Percentiles rank a stretch among this genome's conserved stretches.
Conservation (phyloP, 2,329 filamentous ascomycete genomes). For the Pseudogymnoascus sp. region DNA sequence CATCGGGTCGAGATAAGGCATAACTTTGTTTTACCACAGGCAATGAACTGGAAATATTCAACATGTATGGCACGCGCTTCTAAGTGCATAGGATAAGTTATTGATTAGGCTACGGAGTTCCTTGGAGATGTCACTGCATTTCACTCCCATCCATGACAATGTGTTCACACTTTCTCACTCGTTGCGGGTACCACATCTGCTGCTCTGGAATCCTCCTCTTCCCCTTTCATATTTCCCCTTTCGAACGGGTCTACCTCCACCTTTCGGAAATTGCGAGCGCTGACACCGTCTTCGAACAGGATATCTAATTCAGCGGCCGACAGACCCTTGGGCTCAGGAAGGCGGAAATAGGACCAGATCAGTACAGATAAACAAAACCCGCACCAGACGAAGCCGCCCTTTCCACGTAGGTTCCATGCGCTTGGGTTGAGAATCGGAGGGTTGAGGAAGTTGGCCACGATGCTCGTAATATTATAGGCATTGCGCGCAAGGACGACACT, state of each 20-base stretch:
- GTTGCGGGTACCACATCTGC: not conserved
- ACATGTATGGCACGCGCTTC: not conserved
- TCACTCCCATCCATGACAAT: not conserved
- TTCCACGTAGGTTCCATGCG: conserved; percentile 28
- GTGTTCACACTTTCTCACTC: not conserved
- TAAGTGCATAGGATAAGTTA: not conserved
- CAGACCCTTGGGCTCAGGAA: conserved; percentile 35
- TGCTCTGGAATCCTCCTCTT: not conserved
- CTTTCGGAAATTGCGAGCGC: conserved; percentile 36
- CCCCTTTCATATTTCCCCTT: not conserved
- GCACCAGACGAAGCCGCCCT: conserved; percentile 33
- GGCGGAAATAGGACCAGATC: conserved; percentile 34
- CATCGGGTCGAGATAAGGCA: too few relatives aligned
- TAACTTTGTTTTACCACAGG: not conserved
- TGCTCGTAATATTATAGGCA: not conserved
- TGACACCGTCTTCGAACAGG: conserved; percentile 33
- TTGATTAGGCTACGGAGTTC: not conserved
- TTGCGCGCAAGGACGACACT: not conserved
- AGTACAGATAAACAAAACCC: conserved; percentile 30
- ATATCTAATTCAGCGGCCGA: conserved; percentile 37
- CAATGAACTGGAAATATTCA: not conserved
- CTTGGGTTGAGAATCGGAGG: conserved; percentile 15
- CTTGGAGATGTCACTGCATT: not conserved
- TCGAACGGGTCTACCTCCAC: not conserved
- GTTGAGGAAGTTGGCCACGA: conserved; percentile 12